phyloP scores from a whole-genome alignment of 148 eudicot genomes.

The Camellia japonica region DNA sequence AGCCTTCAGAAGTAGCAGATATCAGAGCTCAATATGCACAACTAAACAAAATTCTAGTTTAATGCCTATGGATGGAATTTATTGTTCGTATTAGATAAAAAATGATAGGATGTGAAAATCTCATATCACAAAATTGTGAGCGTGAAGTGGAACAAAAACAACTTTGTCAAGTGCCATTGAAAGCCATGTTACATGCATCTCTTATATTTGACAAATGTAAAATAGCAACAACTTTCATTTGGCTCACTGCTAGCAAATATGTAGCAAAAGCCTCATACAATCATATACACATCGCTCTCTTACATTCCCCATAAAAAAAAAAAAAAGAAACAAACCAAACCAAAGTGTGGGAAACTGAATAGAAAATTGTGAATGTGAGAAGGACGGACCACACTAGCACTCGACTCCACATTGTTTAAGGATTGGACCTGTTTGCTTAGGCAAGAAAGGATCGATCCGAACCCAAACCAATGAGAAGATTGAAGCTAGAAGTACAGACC shows the following conservation, averaged over 20 bases:
- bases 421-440: constrained; percentile 82
- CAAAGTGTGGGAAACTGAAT: neutral
- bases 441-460: constrained; percentile 93
- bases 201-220: neutral
- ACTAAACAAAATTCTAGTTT: neutral
- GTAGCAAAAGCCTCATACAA: neutral
- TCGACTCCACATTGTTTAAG: constrained; percentile 96
- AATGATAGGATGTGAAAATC: too few species aligned
- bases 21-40: neutral
- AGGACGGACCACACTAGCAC: constrained; percentile 34
- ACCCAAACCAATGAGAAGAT: constrained; percentile 97
- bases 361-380: neutral
- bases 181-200: neutral
- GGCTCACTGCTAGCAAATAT: neutral
- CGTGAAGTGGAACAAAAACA: neutral
- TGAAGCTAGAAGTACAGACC: constrained; percentile 90
- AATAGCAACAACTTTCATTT: neutral
- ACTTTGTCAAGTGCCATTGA: neutral
- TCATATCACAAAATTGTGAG: too few species aligned
- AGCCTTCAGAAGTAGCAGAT: constrained; percentile 23
- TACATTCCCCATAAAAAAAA: neutral
- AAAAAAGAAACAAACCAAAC: constrained; percentile 2
- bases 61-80: neutral
- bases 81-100: too few species aligned
- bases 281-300: constrained; percentile 4